Evolutionary conservation across 2,329 filamentous ascomycete species (phyloP).

Genomic region (Fusarium torulosum): DNA sequence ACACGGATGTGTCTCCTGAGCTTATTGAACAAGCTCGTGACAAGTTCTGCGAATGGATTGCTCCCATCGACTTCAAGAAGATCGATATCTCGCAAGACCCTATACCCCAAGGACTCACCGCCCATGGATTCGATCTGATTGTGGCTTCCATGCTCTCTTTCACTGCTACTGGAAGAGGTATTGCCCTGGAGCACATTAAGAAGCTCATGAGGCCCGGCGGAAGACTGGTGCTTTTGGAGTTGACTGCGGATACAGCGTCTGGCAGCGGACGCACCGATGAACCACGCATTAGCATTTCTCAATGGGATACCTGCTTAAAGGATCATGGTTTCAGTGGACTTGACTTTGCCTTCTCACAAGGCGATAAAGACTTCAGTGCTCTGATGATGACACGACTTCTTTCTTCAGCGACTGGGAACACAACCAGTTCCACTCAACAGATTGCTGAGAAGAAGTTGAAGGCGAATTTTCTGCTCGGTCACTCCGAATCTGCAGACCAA

Average conservation of each 20-base stretch:
- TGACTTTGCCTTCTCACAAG: neutral
- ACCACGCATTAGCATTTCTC: neutral
- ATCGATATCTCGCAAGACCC: slow-evolving; percentile 12
- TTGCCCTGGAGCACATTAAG: neutral
- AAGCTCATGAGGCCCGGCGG: slow-evolving; percentile 7
- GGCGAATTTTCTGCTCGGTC: neutral
- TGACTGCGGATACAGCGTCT: neutral
- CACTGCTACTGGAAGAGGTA: neutral
- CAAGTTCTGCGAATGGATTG: neutral
- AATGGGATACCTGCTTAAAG: neutral
- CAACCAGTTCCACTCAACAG: neutral
- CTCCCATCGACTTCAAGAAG: slow-evolving; percentile 7
- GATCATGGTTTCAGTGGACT: neutral
- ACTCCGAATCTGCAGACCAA: neutral
- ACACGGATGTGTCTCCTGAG: neutral
- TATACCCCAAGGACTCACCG: neutral
- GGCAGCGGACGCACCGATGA: neutral
- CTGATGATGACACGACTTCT: neutral
- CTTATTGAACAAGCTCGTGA: neutral
- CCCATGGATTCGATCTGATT: neutral
- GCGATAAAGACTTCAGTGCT: neutral
- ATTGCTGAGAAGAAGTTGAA: neutral
- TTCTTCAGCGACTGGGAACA: neutral
- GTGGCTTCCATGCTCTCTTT: neutral
- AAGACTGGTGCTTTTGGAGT: slow-evolving; percentile 1